Conservation (phyloP, 805 yeast species). For the Hanseniaspora meyeri region DNA sequence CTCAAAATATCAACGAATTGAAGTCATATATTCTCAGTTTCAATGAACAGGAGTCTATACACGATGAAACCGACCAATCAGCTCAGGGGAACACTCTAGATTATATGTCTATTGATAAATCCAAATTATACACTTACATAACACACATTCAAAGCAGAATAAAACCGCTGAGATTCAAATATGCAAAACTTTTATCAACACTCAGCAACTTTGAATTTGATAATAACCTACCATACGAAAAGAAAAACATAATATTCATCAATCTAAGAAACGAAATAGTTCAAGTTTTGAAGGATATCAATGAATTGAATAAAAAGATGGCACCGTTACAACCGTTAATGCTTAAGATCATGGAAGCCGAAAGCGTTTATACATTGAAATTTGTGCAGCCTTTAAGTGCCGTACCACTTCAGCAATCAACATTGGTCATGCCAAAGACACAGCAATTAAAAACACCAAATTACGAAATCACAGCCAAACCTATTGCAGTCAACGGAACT, state of each 20-base stretch:
- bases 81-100: not conserved
- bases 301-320: constrained; percentile 2
- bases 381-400: constrained; percentile 9
- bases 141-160: not conserved
- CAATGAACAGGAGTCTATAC: constrained; percentile 1
- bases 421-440: constrained; percentile 8
- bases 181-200: not conserved
- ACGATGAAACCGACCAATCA: not conserved
- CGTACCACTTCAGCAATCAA: not conserved
- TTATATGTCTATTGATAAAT: constrained; percentile 1
- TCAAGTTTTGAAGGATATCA: constrained; percentile 1
- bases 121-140: not conserved
- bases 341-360: constrained; percentile 8
- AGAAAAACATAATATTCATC: not conserved
- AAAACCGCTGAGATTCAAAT: constrained; percentile 2
- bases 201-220: constrained; percentile 4
- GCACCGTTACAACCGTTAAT: constrained; percentile 6
- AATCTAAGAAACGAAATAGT: constrained; percentile 6
- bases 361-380: not conserved
- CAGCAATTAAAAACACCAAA: constrained; percentile 12
- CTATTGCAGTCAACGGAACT: constrained; percentile 1
- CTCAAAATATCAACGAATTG: not conserved
- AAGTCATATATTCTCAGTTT: constrained; percentile 1
- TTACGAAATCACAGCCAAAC: constrained; percentile 8
- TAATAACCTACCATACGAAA: not conserved